A percentile compares a stretch with the other conserved stretches of the same genome.
phyloP scores from a whole-genome alignment of 2,329 filamentous ascomycete species.

The Alternaria sp. region DNA sequence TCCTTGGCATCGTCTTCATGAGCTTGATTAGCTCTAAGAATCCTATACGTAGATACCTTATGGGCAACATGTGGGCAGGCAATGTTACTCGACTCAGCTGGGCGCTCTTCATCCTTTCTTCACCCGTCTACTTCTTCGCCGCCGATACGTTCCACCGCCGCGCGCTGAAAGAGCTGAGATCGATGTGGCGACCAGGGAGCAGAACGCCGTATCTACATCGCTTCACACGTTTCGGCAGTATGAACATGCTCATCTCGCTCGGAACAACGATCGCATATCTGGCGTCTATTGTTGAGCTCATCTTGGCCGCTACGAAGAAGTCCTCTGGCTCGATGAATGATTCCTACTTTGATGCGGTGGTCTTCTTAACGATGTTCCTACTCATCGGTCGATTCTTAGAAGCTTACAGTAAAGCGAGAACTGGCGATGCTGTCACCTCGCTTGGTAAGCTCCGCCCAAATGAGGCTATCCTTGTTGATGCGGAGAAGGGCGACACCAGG shows the following conservation, averaged over 20 bases:
- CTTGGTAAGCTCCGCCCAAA: slow-evolving; percentile 80
- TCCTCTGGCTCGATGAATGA: slow-evolving; percentile 47
- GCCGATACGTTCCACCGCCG: slow-evolving; percentile 85
- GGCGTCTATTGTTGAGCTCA: slow-evolving; percentile 79
- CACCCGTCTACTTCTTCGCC: slow-evolving; percentile 85
- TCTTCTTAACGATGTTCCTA: slow-evolving; percentile 90
- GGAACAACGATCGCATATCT: slow-evolving; percentile 90
- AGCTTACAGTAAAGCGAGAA: slow-evolving; percentile 89
- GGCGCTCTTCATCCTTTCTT: slow-evolving; percentile 81
- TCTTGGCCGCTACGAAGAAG: slow-evolving; percentile 61
- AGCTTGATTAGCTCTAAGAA: slow-evolving; percentile 73
- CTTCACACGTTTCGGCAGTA: slow-evolving; percentile 94
- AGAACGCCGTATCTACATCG: slow-evolving; percentile 75
- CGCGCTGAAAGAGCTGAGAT: slow-evolving; percentile 78
- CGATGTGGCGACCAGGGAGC: slow-evolving; percentile 80
- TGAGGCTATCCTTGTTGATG: slow-evolving; percentile 74
- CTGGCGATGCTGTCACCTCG: slow-evolving; percentile 84
- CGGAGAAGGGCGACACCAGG: slow-evolving; percentile 51
- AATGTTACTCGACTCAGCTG: slow-evolving; percentile 78
- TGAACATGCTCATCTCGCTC: slow-evolving; percentile 92
- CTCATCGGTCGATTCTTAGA: slow-evolving; percentile 79
- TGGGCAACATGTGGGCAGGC: slow-evolving; percentile 74
- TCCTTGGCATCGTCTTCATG: slow-evolving; percentile 93
- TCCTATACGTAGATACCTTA: slow-evolving; percentile 69
- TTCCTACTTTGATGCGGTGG: slow-evolving; percentile 88